These are phyloP conservation scores for Colletotrichum orbiculare DNA, from an alignment of 2,329 filamentous ascomycete species.

Conservation along the genomic window DNA sequence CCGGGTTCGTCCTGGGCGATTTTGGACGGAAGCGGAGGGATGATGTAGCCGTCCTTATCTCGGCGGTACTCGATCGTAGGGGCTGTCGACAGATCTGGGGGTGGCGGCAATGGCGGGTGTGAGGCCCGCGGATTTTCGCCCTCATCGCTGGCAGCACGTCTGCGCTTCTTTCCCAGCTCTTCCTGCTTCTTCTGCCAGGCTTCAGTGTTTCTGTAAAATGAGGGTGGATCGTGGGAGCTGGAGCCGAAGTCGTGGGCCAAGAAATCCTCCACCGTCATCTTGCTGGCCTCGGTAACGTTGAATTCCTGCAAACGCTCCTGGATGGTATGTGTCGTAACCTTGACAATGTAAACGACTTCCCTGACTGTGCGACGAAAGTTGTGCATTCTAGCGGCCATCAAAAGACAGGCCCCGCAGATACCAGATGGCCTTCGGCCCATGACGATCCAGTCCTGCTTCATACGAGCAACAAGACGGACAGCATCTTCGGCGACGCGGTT, in stretches of 20 bases:
- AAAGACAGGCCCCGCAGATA: slow-evolving; percentile 91
- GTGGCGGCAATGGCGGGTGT: slow-evolving; percentile 34
- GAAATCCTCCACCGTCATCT: slow-evolving; percentile 89
- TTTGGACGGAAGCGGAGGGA: slow-evolving; percentile 34
- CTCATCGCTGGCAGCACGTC: slow-evolving; percentile 52
- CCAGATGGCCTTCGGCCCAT: slow-evolving; percentile 93
- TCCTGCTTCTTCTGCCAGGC: slow-evolving; percentile 66
- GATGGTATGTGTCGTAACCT: slow-evolving; percentile 93
- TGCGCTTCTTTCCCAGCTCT: slow-evolving; percentile 60
- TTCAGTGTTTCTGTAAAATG: slow-evolving; percentile 76
- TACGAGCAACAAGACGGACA: slow-evolving; percentile 86
- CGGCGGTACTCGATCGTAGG: slow-evolving; percentile 32
- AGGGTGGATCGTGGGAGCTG: slow-evolving; percentile 79
- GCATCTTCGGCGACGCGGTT: slow-evolving; percentile 90
- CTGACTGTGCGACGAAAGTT: slow-evolving; percentile 93
- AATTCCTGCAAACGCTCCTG: slow-evolving; percentile 93
- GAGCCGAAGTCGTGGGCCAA: slow-evolving; percentile 72
- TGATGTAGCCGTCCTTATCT: slow-evolving; percentile 38
- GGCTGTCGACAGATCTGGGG: slow-evolving; percentile 42
- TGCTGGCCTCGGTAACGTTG: slow-evolving; percentile 84
- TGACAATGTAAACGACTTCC: slow-evolving; percentile 98
- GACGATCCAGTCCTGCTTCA: slow-evolving; percentile 98
- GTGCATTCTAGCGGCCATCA: slow-evolving; percentile 97
- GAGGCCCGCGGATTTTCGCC: slow-evolving; percentile 40
- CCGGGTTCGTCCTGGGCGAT: slow-evolving; percentile 32